Evolutionary conservation across 768 basidiomycete genomes (phyloP), one percentile per base, ranked within the genome.

Genomic region (Hypholoma sublateritium): DNA sequence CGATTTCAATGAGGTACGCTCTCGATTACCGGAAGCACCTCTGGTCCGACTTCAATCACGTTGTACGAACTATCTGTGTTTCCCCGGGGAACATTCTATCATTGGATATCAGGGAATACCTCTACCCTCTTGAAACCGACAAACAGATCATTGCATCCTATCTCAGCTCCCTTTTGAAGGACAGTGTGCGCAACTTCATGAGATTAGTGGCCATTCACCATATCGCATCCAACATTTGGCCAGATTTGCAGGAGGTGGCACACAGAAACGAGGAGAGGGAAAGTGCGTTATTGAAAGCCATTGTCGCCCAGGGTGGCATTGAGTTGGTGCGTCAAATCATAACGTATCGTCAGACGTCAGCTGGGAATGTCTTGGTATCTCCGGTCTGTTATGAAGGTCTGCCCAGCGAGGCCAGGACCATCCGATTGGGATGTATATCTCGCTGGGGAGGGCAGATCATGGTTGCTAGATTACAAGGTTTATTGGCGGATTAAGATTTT

Each of bases 11-110:
- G 85, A 72, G 73, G 12, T 95, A 94, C 65, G 77, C 92, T 0
- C 54, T 76, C 21, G 95, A 98, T 74, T 97, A 93, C 66, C 86
- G 95, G 50, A 86, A 84, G 59, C 82, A 87, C 54, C 67, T 98
- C 4, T 97, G 92, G 89, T 85, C 78, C 55, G 95, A 96, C 62
- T 89, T 84, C 61, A 77, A 77, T 2, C 87, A 90, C 63, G 67
- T 85, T 39, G 67, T 93, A 52, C 81, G 79, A 62, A 87, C 79
- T 21, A 75, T 93, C 25, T 80, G 80, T 17, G 76, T 77, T 5
- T 70, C 77, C 6, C 65, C 81, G 14, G 80, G 77, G 12, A 74
- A 81, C 2, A 78, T 88, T n/a, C 61, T 89, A 24, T 76, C 77
- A 24, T 72, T 71, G 13, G 80, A 83, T 55, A 58, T 88, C 7